Conservation (phyloP, 768 basidiomycete species). For the Lactifluus hygrophoroides region DNA sequence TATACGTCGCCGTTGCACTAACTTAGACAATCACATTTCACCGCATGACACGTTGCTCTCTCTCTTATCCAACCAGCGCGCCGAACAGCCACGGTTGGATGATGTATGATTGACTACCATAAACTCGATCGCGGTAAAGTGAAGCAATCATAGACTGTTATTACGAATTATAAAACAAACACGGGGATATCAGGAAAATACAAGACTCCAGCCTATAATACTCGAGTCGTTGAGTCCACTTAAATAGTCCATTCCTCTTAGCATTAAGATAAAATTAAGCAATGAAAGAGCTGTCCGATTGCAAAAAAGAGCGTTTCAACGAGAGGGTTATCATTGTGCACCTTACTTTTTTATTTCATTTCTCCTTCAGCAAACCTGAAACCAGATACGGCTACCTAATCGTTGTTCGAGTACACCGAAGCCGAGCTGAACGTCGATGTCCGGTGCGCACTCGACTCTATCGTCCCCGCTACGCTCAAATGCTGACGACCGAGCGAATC, state of each 20-base stretch:
- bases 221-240: background rate
- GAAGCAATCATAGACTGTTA: background rate
- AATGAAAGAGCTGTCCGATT: background rate
- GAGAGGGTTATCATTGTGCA: too few relatives aligned
- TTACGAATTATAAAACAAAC: background rate
- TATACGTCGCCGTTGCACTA: conserved; percentile 1
- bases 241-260: background rate
- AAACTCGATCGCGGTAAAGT: background rate
- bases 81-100: too few relatives aligned
- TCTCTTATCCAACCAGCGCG: background rate
- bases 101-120: background rate
- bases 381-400: too few relatives aligned
- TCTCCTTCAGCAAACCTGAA: too few relatives aligned
- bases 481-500: conserved; percentile 17
- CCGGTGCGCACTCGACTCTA: background rate
- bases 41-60: background rate
- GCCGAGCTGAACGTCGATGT: conserved; percentile 15
- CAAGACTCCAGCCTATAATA: background rate
- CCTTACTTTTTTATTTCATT: too few relatives aligned
- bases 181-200: background rate
- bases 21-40: background rate
- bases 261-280: background rate
- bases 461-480: background rate
- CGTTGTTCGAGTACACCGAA: conserved; percentile 17
- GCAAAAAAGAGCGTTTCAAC: too few relatives aligned